Percentiles rank a stretch among this genome's conserved stretches.
Conservation (phyloP, 2,329 filamentous ascomycete species). For the Cladophialophora exuberans region DNA sequence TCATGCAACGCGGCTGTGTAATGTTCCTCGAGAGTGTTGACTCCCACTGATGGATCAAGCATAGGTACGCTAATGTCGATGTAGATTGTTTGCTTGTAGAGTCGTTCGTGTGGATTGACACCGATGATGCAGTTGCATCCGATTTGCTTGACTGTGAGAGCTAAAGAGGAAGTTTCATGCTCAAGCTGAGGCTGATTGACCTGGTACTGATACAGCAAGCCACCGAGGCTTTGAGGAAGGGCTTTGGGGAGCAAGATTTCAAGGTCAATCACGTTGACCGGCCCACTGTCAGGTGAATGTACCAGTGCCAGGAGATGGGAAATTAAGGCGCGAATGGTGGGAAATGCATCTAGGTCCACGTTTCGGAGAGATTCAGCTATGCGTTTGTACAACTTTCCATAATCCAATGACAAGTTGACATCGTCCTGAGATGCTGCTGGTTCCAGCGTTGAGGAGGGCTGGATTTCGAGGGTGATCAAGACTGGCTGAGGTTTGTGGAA, state of each 20-base stretch:
- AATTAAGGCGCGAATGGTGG: slow-evolving; percentile 26
- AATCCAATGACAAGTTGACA: slow-evolving; percentile 50
- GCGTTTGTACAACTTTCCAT: slow-evolving; percentile 51
- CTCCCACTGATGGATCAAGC: slow-evolving; percentile 19
- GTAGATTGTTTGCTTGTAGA: slow-evolving; percentile 55
- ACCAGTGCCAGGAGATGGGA: slow-evolving; percentile 18
- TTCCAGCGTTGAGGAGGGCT: slow-evolving; percentile 45
- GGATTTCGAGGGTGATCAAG: slow-evolving; percentile 47
- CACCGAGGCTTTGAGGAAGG: slow-evolving; percentile 47
- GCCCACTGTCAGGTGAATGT: slow-evolving; percentile 21
- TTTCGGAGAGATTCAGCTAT: slow-evolving; percentile 35
- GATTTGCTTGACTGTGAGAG: slow-evolving; percentile 46
- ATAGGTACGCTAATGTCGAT: slow-evolving; percentile 40
- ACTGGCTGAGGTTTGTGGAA: slow-evolving; percentile 50
- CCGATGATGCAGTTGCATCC: slow-evolving; percentile 53
- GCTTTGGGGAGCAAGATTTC: slow-evolving; percentile 46
- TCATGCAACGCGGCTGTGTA: slow-evolving; percentile 38
- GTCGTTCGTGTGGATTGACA: slow-evolving; percentile 56
- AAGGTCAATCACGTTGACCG: slow-evolving; percentile 27
- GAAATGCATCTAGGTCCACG: slow-evolving; percentile 18
- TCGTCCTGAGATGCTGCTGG: slow-evolving; percentile 48
- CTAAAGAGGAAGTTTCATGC: slow-evolving; percentile 18
- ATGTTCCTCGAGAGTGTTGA: slow-evolving; percentile 16
- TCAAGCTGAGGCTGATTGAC: slow-evolving; percentile 30
- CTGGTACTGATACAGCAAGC: slow-evolving; percentile 42